A percentile compares a stretch with the other conserved stretches of the same genome.
phyloP scores from a whole-genome alignment of 2,329 filamentous ascomycete species.

The Colletotrichum sp. region DNA sequence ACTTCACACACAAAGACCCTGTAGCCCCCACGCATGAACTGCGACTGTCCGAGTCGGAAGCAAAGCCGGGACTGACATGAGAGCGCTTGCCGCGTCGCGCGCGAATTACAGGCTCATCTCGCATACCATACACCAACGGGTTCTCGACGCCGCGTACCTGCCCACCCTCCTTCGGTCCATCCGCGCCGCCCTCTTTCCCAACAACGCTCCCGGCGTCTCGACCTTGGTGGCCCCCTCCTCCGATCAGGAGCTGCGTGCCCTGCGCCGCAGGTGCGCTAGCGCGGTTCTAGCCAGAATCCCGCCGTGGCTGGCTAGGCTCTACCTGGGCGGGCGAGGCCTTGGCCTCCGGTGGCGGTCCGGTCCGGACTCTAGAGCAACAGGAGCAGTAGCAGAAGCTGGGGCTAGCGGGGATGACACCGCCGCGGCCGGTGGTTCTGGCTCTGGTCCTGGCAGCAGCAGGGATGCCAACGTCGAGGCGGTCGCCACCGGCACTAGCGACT shows the following conservation, averaged over 20 bases:
- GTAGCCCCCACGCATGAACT: slow-evolving; percentile 25
- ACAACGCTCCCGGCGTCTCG: slow-evolving; percentile 75
- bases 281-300: slow-evolving; percentile 57
- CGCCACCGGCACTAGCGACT: slow-evolving; percentile 22
- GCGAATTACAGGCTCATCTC: slow-evolving; percentile 58
- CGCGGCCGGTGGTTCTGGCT: not conserved
- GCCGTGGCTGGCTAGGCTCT: slow-evolving; percentile 51
- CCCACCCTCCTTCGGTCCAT: slow-evolving; percentile 72
- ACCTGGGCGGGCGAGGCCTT: slow-evolving; percentile 49
- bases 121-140: slow-evolving; percentile 56
- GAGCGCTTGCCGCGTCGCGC: slow-evolving; percentile 17
- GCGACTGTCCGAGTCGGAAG: slow-evolving; percentile 10
- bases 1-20: slow-evolving; percentile 18
- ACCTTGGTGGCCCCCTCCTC: slow-evolving; percentile 64
- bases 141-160: slow-evolving; percentile 69
- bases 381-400: not conserved
- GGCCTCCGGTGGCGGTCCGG: slow-evolving; percentile 28
- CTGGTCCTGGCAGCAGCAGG: not conserved
- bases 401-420: not conserved
- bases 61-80: slow-evolving; percentile 13
- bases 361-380: slow-evolving; percentile 12
- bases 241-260: slow-evolving; percentile 62
- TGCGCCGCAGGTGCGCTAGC: slow-evolving; percentile 71
- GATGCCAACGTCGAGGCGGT: slow-evolving; percentile 26
- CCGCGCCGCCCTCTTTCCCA: slow-evolving; percentile 83